Percentiles rank a stretch among this genome's conserved stretches.
Conservation (phyloP, 441 rosid genomes). For the Gossypium armourianum region DNA sequence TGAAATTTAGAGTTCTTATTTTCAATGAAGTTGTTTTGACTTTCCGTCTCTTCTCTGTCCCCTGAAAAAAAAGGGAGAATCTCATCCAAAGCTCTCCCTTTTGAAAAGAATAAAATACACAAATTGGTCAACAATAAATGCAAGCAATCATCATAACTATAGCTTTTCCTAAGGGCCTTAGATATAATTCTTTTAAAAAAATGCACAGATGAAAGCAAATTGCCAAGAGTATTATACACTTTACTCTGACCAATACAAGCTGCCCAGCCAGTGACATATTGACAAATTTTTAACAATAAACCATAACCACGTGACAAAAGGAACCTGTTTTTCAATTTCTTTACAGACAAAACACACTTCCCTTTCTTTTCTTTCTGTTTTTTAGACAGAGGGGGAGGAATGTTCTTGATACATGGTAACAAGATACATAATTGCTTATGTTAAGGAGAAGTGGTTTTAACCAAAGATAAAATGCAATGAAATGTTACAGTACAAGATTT, state of each 20-base stretch:
- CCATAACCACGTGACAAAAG: conserved; percentile 1
- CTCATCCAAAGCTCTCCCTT: conserved; percentile 34
- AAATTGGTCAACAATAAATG: conserved; percentile 24
- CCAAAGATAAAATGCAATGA: background rate
- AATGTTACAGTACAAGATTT: background rate
- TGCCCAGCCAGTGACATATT: background rate
- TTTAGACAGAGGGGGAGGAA: background rate
- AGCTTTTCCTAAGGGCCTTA: background rate
- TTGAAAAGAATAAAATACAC: conserved; percentile 13
- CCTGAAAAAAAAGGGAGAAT: conserved; percentile 36
- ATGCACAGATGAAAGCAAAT: background rate
- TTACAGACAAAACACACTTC: background rate
- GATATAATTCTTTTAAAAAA: background rate
- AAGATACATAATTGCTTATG: background rate
- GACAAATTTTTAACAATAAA: background rate
- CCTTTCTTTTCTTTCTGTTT: background rate
- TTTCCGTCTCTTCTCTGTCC: conserved; percentile 23
- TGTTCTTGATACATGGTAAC: background rate
- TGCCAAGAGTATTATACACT: background rate
- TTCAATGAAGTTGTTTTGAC: conserved; percentile 17
- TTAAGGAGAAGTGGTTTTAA: conserved; percentile 5
- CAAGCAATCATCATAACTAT: background rate
- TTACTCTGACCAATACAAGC: conserved; percentile 6
- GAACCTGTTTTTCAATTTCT: background rate
- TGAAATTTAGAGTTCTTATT: conserved; percentile 21